Evolutionary conservation across 2,329 filamentous ascomycete genomes (phyloP).

Genomic region (Gaeumannomyces tritici): DNA sequence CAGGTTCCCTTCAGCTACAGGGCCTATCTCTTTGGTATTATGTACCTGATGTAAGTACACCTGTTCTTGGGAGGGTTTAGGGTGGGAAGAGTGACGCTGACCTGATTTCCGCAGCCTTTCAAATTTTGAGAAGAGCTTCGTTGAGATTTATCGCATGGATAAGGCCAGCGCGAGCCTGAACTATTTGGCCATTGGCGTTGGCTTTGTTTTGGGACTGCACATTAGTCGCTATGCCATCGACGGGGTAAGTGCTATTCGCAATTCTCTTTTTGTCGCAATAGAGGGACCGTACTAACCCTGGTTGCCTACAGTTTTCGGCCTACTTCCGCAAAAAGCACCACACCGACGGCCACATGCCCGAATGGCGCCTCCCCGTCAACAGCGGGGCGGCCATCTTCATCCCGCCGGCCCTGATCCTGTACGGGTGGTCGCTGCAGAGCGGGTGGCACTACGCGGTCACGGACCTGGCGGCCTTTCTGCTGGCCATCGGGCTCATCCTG

Average conservation of each 20-base stretch:
- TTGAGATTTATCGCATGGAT: not conserved
- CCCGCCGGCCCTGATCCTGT: slow-evolving; percentile 32
- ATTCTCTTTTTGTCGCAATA: no score
- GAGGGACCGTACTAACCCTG: not conserved
- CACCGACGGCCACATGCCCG: not conserved
- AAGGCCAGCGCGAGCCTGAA: slow-evolving; percentile 23
- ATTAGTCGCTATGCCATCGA: slow-evolving; percentile 16
- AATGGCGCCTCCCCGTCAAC: slow-evolving; percentile 18
- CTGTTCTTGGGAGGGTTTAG: no score
- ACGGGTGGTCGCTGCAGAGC: slow-evolving; percentile 34
- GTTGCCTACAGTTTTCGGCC: not conserved
- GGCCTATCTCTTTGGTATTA: slow-evolving; percentile 31
- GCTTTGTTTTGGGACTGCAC: slow-evolving; percentile 32
- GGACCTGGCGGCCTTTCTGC: slow-evolving; percentile 30
- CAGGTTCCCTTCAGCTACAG: slow-evolving; percentile 39
- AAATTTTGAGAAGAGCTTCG: not conserved
- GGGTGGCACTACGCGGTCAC: slow-evolving; percentile 34
- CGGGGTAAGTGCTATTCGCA: not conserved
- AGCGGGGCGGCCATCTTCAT: slow-evolving; percentile 13
- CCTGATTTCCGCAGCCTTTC: not conserved
- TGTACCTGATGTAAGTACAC: slow-evolving; percentile 28
- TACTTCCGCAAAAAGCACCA: not conserved
- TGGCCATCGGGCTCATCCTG: slow-evolving; percentile 27
- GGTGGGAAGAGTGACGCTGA: not conserved
- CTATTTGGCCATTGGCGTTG: slow-evolving; percentile 25